Evolutionary conservation across 208 protist genomes (phyloP).

Genomic region (Herpetomonas muscarum): DNA sequence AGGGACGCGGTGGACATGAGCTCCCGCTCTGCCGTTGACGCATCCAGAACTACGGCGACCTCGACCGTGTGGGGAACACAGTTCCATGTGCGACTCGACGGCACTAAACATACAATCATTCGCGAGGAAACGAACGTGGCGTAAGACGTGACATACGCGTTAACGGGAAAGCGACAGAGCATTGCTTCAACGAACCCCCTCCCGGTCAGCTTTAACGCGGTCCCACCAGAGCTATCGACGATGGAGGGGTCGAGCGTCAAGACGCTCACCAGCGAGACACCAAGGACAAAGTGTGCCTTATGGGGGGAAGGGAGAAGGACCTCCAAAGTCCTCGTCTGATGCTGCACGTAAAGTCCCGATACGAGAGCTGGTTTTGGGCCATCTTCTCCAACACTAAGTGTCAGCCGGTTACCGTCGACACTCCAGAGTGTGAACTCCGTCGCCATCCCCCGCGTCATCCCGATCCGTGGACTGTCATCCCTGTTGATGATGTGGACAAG

Average conservation of each 20-base stretch:
- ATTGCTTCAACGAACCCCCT: constrained; percentile 20
- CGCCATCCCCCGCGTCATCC: too few species aligned
- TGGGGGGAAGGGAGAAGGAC: constrained; percentile 6
- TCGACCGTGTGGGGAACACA: constrained; percentile 2
- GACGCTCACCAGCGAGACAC: constrained; percentile 13
- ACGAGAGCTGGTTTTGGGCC: not conserved
- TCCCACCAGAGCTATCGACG: constrained; percentile 9
- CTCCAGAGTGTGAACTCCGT: too few species aligned
- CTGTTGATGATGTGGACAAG: not conserved
- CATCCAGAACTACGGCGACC: not conserved
- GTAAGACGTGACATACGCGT: not conserved
- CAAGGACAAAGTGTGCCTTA: constrained; percentile 5
- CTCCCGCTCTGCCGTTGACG: not conserved
- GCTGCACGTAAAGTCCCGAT: not conserved
- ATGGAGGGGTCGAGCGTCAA: constrained; percentile 1
- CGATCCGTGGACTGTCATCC: not conserved
- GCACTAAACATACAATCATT: not conserved
- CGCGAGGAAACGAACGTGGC: constrained; percentile 3
- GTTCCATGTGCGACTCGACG: not conserved
- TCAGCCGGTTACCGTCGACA: too few species aligned
- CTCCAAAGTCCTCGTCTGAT: constrained; percentile 8
- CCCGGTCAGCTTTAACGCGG: constrained; percentile 10
- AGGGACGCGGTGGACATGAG: not conserved
- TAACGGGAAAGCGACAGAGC: constrained; percentile 21
- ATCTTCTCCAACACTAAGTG: not conserved